Evolutionary conservation across 768 basidiomycete genomes (phyloP), one percentile per base, ranked within the genome.

Genomic region (Pisolithus sp.): DNA sequence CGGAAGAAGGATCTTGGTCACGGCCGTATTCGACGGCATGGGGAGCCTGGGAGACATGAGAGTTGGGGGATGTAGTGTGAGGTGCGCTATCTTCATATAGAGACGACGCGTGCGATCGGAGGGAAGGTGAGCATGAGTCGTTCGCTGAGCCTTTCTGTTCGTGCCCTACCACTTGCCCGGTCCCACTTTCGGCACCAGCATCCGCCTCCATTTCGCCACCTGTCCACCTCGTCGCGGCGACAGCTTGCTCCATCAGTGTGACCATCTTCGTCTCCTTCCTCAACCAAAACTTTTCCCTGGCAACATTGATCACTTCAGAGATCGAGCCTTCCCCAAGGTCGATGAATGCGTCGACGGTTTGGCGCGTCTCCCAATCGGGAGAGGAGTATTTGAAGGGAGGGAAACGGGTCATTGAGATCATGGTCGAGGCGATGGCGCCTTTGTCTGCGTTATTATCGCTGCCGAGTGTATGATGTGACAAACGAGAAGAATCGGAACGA

Each of bases 271-370:
- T 90, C 60, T 79, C 64, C 38, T 69, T 74, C 36, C 80, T 71
- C 45, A 89, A 63, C 88, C 88, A 90, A 50, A 75, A 71, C 64
- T 86, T 85, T 65, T 89, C 88, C 54, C 79, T 73, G 15, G 83
- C 83, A 26, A 85, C 65, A 28, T 62, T 62, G 31, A 88, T 62
- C 20, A 89, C 81, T 43, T 86, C 82, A 41, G 62, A 58, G 53
- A 89, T 77, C 6, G 73, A 77, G 20, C 87, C 87, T 56, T 89
- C 88, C 3, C 78, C 85, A 23, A 85, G 71, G 51, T 89, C 86
- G 37, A 89, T 66, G 67, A 86, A 90, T n/a, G 76, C 76, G 48
- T 85, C 85, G 12, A 89, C 74, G 8, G 75, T 74, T 57, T 82
- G 80, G 41, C 83, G 75, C 43, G 80, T 80, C 63, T 86, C 85